phyloP scores from a whole-genome alignment of 805 yeast genomes.

The Alloascoidea hylecoeti region DNA sequence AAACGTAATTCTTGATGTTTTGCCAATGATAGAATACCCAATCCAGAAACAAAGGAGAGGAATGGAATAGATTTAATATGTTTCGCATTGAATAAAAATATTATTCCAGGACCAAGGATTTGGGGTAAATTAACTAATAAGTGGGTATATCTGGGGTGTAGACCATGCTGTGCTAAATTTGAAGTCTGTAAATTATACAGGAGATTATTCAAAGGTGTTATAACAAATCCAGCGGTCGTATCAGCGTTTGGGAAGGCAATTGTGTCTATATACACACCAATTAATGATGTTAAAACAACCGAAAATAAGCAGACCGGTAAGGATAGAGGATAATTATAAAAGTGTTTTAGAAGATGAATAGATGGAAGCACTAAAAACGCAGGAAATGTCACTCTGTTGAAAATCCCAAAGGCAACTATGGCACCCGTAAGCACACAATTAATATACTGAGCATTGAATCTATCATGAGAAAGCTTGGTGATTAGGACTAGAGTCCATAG shows the following conservation, averaged over 20 bases:
- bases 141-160: constrained; percentile 72
- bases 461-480: constrained; percentile 12
- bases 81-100: constrained; percentile 25
- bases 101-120: constrained; percentile 63
- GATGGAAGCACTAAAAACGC: constrained; percentile 62
- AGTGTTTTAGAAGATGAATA: constrained; percentile 27
- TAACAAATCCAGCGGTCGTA: constrained; percentile 20
- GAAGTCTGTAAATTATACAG: constrained; percentile 43
- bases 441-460: constrained; percentile 7
- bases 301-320: constrained; percentile 7
- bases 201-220: constrained; percentile 71
- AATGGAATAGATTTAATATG: constrained; percentile 40
- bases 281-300: background rate
- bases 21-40: constrained; percentile 45
- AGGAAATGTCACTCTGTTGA: constrained; percentile 76
- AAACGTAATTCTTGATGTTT: constrained; percentile 96
- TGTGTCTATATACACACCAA: constrained; percentile 35
- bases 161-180: constrained; percentile 68
- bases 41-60: constrained; percentile 46
- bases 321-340: constrained; percentile 20
- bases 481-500: constrained; percentile 35
- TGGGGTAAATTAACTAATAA: constrained; percentile 64
- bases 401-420: constrained; percentile 50
- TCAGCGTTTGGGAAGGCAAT: constrained; percentile 13
- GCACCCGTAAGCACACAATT: constrained; percentile 23